Evolutionary conservation across 2,329 filamentous ascomycete genomes (phyloP).

Genomic region (Xylaria arbuscula): DNA sequence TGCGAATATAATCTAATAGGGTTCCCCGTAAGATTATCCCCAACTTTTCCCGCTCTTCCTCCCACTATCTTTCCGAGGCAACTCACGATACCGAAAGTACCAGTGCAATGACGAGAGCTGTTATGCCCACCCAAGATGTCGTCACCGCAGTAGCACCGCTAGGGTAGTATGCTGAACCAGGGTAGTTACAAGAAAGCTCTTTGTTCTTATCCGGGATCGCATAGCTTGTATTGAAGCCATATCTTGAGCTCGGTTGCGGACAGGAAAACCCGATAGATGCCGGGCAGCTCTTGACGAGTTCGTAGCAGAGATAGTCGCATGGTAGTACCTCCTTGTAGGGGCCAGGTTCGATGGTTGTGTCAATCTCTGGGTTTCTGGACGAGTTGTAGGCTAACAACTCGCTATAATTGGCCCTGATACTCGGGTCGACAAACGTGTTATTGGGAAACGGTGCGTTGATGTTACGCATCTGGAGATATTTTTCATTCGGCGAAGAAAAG

Average conservation of each 20-base stretch:
- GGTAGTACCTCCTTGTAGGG: constrained; percentile 95
- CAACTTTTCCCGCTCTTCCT: not conserved
- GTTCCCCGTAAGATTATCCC: constrained; percentile 20
- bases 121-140: constrained; percentile 44
- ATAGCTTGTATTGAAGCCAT: constrained; percentile 62
- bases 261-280: constrained; percentile 80
- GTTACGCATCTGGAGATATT: constrained; percentile 75
- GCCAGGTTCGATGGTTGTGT: constrained; percentile 77
- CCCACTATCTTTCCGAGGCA: not conserved
- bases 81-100: constrained; percentile 37
- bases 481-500: constrained; percentile 65
- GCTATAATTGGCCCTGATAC: constrained; percentile 45
- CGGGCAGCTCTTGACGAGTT: constrained; percentile 86
- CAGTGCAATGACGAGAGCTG: constrained; percentile 27
- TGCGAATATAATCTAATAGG: constrained; percentile 35
- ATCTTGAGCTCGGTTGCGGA: constrained; percentile 60
- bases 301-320: constrained; percentile 88
- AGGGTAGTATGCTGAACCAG: constrained; percentile 67
- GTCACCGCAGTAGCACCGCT: constrained; percentile 50
- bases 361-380: constrained; percentile 79
- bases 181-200: constrained; percentile 67
- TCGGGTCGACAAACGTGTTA: constrained; percentile 63
- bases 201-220: constrained; percentile 47
- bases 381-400: constrained; percentile 58
- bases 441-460: constrained; percentile 77